A percentile compares a stretch with the other conserved stretches of the same genome.
Evolutionary conservation across 495 filamentous ascomycete species (phyloP).

Genomic region (Xylaria acuta): DNA sequence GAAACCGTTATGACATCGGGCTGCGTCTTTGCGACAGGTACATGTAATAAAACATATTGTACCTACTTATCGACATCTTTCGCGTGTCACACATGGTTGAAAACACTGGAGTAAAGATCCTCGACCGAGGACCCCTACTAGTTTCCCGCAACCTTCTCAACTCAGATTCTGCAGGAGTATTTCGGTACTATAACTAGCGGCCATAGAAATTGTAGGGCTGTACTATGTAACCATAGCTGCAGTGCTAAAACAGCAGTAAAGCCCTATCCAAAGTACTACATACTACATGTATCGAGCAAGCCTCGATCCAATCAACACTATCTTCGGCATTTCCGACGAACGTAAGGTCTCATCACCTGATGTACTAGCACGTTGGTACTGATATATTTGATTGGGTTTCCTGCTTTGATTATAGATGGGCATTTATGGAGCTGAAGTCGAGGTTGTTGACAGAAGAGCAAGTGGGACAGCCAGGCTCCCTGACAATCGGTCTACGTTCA

Average conservation of each 20-base stretch:
- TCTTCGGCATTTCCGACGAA: constrained; percentile 4
- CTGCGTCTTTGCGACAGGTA: neutral
- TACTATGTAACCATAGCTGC: neutral
- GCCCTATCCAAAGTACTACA: neutral
- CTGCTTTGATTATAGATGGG: neutral
- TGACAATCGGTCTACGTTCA: neutral
- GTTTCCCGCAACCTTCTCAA: neutral
- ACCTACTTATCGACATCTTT: neutral
- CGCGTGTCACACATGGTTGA: neutral
- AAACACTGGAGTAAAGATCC: neutral
- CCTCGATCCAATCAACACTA: neutral
- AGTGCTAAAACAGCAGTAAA: neutral
- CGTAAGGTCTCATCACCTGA: neutral
- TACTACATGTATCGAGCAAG: neutral
- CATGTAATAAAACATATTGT: neutral
- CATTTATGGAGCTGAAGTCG: neutral
- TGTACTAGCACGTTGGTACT: too few relatives aligned
- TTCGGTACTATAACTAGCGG: neutral
- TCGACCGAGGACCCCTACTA: neutral
- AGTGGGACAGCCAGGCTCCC: neutral
- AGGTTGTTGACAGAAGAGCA: neutral
- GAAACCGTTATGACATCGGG: neutral
- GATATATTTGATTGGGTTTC: neutral
- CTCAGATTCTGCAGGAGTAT: neutral
- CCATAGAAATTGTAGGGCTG: neutral